These are phyloP conservation scores for Amphibolis antarctica DNA, from an alignment of 106 monocot species.

Conservation along the genomic window DNA sequence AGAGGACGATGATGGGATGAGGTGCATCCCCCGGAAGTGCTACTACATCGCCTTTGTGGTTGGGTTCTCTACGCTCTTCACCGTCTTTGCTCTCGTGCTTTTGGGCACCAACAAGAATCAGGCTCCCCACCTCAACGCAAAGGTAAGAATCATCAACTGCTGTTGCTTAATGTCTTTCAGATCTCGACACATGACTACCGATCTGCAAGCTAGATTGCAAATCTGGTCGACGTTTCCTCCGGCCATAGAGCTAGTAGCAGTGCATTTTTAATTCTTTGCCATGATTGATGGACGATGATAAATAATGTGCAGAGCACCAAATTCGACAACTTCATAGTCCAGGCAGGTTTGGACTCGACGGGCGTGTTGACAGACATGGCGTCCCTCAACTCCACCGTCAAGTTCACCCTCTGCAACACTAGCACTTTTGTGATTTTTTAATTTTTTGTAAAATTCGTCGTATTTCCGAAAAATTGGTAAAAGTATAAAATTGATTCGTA, in stretches of 20 bases:
- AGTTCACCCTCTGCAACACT: conserved; percentile 63
- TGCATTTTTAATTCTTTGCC: too few relatives aligned
- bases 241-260: too few relatives aligned
- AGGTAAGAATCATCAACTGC: too few relatives aligned
- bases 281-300: too few relatives aligned
- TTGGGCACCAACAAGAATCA: conserved; percentile 67
- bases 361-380: conserved; percentile 66
- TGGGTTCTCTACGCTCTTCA: conserved; percentile 54
- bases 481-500: too few relatives aligned
- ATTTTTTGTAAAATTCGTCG: too few relatives aligned
- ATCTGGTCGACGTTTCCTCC: too few relatives aligned
- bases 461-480: too few relatives aligned
- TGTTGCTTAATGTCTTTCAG: too few relatives aligned
- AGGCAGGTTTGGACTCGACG: conserved; percentile 70
- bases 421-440: too few relatives aligned
- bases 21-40: conserved; percentile 27
- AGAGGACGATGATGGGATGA: conserved; percentile 33
- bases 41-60: conserved; percentile 51
- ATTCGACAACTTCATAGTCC: conserved; percentile 58
- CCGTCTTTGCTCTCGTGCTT: conserved; percentile 63
- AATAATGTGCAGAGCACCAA: conserved; percentile 43
- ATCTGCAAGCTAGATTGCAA: too few relatives aligned
- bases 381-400: conserved; percentile 66
- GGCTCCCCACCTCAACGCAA: conserved; percentile 40
- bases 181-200: too few relatives aligned